These are phyloP conservation scores for Amanita thiersii DNA, from an alignment of 768 basidiomycete genomes.

Conservation along the genomic window DNA sequence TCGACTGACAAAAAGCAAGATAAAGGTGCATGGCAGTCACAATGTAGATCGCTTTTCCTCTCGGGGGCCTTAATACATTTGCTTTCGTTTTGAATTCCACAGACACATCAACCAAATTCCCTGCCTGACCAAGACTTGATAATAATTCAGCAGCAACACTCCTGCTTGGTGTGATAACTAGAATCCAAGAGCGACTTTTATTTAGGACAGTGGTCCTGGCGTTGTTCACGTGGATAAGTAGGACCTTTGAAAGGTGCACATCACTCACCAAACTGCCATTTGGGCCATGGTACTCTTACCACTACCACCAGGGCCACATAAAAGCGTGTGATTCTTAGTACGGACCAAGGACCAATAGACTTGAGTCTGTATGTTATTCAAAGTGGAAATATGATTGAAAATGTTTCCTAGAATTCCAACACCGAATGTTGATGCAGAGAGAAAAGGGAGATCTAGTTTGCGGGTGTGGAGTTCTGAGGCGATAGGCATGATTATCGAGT, in stretches of 20 bases:
- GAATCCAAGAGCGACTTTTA: constrained; percentile 39
- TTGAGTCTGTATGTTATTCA: constrained; percentile 90
- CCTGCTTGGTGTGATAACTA: constrained; percentile 56
- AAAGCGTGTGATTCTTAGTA: constrained; percentile 56
- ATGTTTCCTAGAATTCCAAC: constrained; percentile 35
- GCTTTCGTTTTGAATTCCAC: constrained; percentile 25
- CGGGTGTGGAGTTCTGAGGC: constrained; percentile 48
- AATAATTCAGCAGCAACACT: constrained; percentile 48
- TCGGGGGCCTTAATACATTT: constrained; percentile 26
- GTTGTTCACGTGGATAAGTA: neutral
- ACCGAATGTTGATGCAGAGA: constrained; percentile 47
- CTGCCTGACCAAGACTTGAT: constrained; percentile 39
- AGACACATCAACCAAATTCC: constrained; percentile 30
- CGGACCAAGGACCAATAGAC: constrained; percentile 75
- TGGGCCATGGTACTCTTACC: constrained; percentile 77
- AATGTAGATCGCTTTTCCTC: constrained; percentile 43
- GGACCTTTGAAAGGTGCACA: neutral
- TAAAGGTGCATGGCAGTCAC: constrained; percentile 48
- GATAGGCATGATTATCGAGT: constrained; percentile 69
- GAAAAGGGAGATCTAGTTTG: constrained; percentile 67
- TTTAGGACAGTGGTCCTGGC: constrained; percentile 48
- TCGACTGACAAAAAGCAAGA: constrained; percentile 25
- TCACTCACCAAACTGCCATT: constrained; percentile 61
- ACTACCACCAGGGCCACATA: constrained; percentile 73
- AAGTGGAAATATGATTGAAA: constrained; percentile 37